Percentiles rank a stretch among this genome's conserved stretches.
Evolutionary conservation across 228 moss, liverwort and hornwort species (phyloP).

Genomic region (Sphagnum fallax): DNA sequence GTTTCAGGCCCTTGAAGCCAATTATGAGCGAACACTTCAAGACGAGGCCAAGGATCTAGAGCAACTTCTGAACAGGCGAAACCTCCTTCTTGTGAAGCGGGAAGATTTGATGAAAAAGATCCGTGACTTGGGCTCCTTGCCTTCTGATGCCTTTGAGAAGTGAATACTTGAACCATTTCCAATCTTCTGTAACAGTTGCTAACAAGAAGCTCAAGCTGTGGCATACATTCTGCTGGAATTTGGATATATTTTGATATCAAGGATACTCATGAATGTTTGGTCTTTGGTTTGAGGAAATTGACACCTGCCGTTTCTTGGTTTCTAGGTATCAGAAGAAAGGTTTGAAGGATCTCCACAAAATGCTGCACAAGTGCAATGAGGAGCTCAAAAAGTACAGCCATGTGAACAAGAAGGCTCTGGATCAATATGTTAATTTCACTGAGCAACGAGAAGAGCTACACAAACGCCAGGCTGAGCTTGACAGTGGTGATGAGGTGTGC

Average conservation of each 20-base stretch:
- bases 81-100: slow-evolving; percentile 83
- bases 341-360: slow-evolving; percentile 94
- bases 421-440: slow-evolving; percentile 98
- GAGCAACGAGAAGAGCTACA: slow-evolving; percentile 98
- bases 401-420: slow-evolving; percentile 98
- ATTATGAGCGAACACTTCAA: slow-evolving; percentile 89
- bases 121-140: slow-evolving; percentile 96
- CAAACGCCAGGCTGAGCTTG: slow-evolving; percentile 96
- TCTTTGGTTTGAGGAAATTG: background rate
- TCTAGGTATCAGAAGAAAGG: slow-evolving; percentile 85
- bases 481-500: slow-evolving; percentile 92
- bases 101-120: slow-evolving; percentile 99
- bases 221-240: background rate
- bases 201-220: no score
- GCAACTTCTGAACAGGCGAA: slow-evolving; percentile 88
- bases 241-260: background rate
- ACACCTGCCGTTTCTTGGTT: background rate
- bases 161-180: slow-evolving; percentile 11
- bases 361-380: slow-evolving; percentile 98
- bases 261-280: background rate
- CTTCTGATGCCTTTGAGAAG: slow-evolving; percentile 99
- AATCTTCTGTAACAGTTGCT: no score
- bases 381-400: slow-evolving; percentile 97
- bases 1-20: slow-evolving; percentile 75
- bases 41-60: slow-evolving; percentile 99